phyloP scores from a whole-genome alignment of 2,329 filamentous ascomycete genomes.

The Penicillium verrucosum region DNA sequence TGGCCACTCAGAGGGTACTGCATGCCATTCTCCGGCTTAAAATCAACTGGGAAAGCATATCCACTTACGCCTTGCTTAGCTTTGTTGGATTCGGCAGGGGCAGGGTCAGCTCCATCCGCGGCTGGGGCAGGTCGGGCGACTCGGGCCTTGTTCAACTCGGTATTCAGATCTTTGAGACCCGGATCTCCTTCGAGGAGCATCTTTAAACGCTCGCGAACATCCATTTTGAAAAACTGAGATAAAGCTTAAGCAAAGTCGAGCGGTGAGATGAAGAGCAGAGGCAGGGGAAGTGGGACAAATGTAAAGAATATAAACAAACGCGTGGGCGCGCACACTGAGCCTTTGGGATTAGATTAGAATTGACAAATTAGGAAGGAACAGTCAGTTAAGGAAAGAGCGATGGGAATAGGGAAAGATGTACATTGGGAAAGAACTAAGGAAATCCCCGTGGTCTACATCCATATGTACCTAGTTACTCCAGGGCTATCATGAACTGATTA shows the following conservation, averaged over 20 bases:
- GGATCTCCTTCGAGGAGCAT: not conserved
- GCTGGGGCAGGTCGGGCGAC: not conserved
- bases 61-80: conserved; percentile 5
- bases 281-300: not conserved
- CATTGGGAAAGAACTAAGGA: too few relatives aligned
- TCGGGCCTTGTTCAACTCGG: not conserved
- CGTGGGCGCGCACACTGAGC: not conserved
- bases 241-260: not conserved
- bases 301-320: not conserved
- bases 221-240: not conserved
- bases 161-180: not conserved
- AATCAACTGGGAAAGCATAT: not conserved
- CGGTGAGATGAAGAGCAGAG: not conserved
- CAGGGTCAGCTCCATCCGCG: not conserved
- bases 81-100: not conserved
- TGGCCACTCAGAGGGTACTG: not conserved
- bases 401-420: not conserved
- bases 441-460: too few relatives aligned
- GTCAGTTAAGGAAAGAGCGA: not conserved
- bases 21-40: not conserved
- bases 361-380: not conserved
- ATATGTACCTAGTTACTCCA: too few relatives aligned
- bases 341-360: not conserved
- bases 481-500: not conserved
- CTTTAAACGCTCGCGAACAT: not conserved